Evolutionary conservation across 768 basidiomycete genomes (phyloP).

Genomic region (Rhizopogon sp.): DNA sequence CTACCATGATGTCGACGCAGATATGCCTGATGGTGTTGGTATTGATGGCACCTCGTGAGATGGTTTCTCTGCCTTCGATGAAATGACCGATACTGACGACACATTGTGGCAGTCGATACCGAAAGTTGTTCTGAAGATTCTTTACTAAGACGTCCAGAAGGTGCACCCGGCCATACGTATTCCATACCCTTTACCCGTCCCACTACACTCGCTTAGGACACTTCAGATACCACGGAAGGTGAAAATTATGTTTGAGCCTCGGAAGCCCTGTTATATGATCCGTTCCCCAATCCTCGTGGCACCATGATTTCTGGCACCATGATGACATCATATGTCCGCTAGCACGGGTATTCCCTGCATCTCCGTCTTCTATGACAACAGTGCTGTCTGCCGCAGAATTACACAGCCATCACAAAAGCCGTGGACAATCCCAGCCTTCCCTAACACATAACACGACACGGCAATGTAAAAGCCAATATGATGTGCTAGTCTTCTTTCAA

Average conservation of each 20-base stretch:
- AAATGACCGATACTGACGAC: background rate
- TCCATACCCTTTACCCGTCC: too few relatives aligned
- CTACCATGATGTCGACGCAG: background rate
- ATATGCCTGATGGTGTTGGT: background rate
- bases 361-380: background rate
- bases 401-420: background rate
- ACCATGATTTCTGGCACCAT: background rate
- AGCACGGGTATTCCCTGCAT: background rate
- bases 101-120: background rate
- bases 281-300: too few relatives aligned
- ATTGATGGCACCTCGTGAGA: background rate
- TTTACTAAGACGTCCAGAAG: background rate
- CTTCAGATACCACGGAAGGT: background rate
- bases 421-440: background rate
- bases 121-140: too few relatives aligned
- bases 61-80: background rate
- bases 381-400: background rate
- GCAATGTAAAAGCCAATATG: background rate
- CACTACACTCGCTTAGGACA: background rate
- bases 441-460: background rate
- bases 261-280: too few relatives aligned
- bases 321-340: background rate
- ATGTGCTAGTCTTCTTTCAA: background rate
- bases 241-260: too few relatives aligned
- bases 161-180: background rate